Evolutionary conservation across 148 eudicot species (phyloP).

Genomic region (Polygonum maritimum): DNA sequence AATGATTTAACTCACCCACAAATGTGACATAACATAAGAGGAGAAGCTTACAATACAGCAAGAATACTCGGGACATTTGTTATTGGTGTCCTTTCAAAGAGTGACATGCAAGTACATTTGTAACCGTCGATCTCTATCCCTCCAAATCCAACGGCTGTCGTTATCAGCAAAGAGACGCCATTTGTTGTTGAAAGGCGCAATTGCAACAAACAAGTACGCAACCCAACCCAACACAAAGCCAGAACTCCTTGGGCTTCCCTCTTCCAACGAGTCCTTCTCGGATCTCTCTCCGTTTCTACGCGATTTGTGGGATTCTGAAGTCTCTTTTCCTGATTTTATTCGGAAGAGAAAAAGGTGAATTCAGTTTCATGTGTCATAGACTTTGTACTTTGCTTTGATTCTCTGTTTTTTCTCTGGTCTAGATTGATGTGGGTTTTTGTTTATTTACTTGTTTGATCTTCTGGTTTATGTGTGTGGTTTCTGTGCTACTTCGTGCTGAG

Average conservation of each 20-base stretch:
- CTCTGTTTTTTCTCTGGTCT: background rate
- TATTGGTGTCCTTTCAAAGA: background rate
- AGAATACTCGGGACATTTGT: no score
- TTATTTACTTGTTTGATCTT: background rate
- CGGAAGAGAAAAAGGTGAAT: background rate
- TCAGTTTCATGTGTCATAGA: no score
- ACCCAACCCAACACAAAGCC: background rate
- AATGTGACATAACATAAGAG: no score
- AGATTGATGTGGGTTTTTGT: background rate
- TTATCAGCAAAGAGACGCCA: background rate
- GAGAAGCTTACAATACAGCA: no score
- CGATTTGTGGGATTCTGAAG: no score
- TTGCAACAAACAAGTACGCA: background rate
- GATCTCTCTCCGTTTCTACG: no score
- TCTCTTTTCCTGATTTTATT: background rate
- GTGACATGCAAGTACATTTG: background rate
- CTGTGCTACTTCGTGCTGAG: background rate
- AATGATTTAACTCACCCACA: no score
- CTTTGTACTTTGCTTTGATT: no score
- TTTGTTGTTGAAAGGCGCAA: background rate
- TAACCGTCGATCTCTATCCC: background rate
- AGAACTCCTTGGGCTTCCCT: conserved; percentile 21
- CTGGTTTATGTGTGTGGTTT: background rate
- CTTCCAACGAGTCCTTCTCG: background rate
- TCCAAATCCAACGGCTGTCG: background rate